These are phyloP conservation scores for Cordyceps cateniannulata DNA, from an alignment of 2,329 filamentous ascomycete genomes.

Conservation along the genomic window DNA sequence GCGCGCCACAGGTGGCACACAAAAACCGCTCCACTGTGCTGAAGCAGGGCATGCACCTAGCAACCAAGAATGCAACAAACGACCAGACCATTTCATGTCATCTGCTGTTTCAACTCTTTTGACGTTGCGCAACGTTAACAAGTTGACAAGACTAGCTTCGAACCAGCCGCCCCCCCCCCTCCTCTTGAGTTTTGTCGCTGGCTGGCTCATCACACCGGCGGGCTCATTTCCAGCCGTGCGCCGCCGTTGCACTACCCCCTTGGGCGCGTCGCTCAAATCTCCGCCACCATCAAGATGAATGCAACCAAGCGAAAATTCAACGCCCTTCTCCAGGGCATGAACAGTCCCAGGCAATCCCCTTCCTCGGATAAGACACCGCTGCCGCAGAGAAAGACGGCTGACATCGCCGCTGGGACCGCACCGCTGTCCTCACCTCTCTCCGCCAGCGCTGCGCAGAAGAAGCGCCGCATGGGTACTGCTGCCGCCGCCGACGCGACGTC, in stretches of 20 bases:
- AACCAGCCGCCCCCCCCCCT: neutral
- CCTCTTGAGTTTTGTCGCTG: neutral
- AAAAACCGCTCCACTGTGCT: neutral
- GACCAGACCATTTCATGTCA: neutral
- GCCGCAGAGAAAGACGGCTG: conserved; percentile 12
- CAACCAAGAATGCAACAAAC: neutral
- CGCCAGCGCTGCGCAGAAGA: conserved; percentile 31
- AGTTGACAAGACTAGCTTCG: neutral
- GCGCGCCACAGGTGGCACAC: neutral
- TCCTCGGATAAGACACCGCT: conserved; percentile 5
- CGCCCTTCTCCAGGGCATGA: conserved; percentile 61
- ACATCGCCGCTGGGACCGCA: neutral
- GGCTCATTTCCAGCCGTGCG: neutral
- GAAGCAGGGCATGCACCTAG: neutral
- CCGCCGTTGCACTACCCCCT: neutral
- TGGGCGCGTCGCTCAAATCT: neutral
- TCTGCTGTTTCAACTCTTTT: neutral
- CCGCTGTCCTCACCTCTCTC: neutral
- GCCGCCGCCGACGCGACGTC: neutral
- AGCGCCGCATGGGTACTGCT: conserved; percentile 43
- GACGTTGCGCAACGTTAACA: neutral
- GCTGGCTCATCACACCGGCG: neutral
- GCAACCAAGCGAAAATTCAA: conserved; percentile 82
- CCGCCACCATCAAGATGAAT: conserved; percentile 45
- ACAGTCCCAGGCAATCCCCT: conserved; percentile 29